Evolutionary conservation across 2,329 filamentous ascomycete species (phyloP).

Genomic region (Leptographium galeiforme): DNA sequence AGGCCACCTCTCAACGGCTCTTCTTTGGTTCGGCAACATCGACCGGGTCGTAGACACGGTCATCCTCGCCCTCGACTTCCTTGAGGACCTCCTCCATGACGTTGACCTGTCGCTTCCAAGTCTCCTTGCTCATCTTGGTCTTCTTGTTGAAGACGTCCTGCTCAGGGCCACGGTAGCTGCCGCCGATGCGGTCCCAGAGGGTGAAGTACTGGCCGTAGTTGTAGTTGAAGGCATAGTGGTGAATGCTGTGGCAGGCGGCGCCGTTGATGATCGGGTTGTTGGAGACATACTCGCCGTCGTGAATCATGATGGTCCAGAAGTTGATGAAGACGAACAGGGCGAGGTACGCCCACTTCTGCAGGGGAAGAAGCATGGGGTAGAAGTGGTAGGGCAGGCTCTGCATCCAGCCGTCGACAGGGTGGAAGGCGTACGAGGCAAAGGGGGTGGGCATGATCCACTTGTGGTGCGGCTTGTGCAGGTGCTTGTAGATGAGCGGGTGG

Average conservation of each 20-base stretch:
- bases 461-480: conserved; percentile 92
- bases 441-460: conserved; percentile 99
- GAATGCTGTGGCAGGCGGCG: conserved; percentile 84
- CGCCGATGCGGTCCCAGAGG: conserved; percentile 76
- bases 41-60: conserved; percentile 30
- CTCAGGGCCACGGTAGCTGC: conserved; percentile 77
- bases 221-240: conserved; percentile 78
- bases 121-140: conserved; percentile 67
- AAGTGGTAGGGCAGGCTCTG: conserved; percentile 88
- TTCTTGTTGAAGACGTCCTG: conserved; percentile 73
- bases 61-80: conserved; percentile 50
- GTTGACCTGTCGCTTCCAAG: conserved; percentile 65
- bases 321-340: conserved; percentile 84
- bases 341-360: conserved; percentile 83
- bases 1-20: conserved; percentile 13
- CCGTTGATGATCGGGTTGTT: conserved; percentile 89
- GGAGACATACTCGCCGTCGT: conserved; percentile 88
- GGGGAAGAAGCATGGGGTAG: conserved; percentile 82
- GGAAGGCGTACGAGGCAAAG: conserved; percentile 85
- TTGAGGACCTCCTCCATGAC: conserved; percentile 66
- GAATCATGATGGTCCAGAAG: conserved; percentile 92
- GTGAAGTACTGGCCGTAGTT: conserved; percentile 96
- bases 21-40: conserved; percentile 30
- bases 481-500: conserved; percentile 70
- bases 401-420: conserved; percentile 80